phyloP scores from a whole-genome alignment of 495 filamentous ascomycete genomes.

The Hypoxylon subgilvum region DNA sequence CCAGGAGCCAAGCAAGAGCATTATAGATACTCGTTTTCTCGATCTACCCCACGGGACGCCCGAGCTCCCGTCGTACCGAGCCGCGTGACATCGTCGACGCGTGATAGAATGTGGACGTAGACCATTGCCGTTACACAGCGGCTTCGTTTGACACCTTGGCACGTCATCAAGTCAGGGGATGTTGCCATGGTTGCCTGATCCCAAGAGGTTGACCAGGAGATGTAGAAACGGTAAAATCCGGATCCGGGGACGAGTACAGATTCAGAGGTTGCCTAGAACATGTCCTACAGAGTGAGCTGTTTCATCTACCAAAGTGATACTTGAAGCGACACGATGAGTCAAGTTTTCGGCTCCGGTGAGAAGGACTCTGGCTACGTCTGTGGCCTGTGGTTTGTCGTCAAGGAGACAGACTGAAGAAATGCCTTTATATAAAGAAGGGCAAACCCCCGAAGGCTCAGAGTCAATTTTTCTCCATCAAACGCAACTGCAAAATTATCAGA shows the following conservation, averaged over 20 bases:
- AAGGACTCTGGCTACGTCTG: neutral
- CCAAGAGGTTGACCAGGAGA: slow-evolving; percentile 6
- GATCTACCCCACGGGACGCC: slow-evolving; percentile 12
- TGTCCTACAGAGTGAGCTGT: neutral
- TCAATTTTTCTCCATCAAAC: neutral
- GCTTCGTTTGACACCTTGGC: slow-evolving; percentile 1
- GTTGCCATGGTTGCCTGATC: neutral
- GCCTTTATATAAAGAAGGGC: slow-evolving; percentile 18
- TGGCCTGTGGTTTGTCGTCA: no score
- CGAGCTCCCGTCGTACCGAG: slow-evolving; percentile 7
- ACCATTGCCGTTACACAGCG: slow-evolving; percentile 3
- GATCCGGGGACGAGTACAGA: neutral
- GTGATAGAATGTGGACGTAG: neutral
- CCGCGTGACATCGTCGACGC: slow-evolving; percentile 2
- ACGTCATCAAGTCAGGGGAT: slow-evolving; percentile 11
- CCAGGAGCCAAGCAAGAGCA: neutral
- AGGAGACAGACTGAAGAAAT: neutral
- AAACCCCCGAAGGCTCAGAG: neutral
- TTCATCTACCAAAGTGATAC: slow-evolving; percentile 20
- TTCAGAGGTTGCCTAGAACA: neutral
- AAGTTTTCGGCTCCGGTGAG: slow-evolving; percentile 9
- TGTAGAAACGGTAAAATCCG: neutral
- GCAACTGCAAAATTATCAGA: neutral
- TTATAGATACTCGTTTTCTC: neutral
- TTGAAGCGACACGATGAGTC: slow-evolving; percentile 10